phyloP scores from a whole-genome alignment of 2,329 filamentous ascomycete genomes.

The Fusarium buharicum region DNA sequence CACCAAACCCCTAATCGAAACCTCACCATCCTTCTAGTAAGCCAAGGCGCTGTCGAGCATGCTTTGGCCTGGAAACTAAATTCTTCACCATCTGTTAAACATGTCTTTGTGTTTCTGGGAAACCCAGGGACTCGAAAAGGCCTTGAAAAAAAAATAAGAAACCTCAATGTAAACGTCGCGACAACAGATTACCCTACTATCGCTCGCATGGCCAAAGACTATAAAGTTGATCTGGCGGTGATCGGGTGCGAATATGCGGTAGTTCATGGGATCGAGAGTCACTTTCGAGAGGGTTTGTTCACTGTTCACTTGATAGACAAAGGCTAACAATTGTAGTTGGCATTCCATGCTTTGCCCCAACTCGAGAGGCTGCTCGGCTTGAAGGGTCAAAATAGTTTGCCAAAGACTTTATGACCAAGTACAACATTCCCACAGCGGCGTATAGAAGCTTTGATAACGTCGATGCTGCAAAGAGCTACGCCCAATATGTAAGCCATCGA shows the following conservation, averaged over 20 bases:
- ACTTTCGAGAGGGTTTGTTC: conserved; percentile 57
- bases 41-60: not conserved
- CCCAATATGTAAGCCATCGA: conserved; percentile 66
- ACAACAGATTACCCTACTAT: conserved; percentile 71
- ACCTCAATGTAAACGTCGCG: conserved; percentile 54
- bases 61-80: not conserved
- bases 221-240: conserved; percentile 73
- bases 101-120: not conserved
- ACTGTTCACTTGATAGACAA: conserved; percentile 15
- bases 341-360: conserved; percentile 75
- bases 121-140: not conserved
- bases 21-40: not conserved
- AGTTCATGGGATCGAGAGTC: conserved; percentile 76
- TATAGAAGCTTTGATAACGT: conserved; percentile 76
- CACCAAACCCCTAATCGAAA: not conserved
- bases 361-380: conserved; percentile 74
- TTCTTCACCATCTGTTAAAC: not conserved
- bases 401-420: conserved; percentile 81
- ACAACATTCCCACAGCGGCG: conserved; percentile 77
- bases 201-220: conserved; percentile 68
- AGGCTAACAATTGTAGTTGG: conserved; percentile 54
- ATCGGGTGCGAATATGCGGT: conserved; percentile 78
- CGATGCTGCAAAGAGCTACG: conserved; percentile 67
- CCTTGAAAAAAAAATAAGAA: conserved; percentile 64
- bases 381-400: conserved; percentile 82